phyloP scores from a whole-genome alignment of 768 basidiomycete genomes.

The Tylopilus plumbeoviolaceoides region DNA sequence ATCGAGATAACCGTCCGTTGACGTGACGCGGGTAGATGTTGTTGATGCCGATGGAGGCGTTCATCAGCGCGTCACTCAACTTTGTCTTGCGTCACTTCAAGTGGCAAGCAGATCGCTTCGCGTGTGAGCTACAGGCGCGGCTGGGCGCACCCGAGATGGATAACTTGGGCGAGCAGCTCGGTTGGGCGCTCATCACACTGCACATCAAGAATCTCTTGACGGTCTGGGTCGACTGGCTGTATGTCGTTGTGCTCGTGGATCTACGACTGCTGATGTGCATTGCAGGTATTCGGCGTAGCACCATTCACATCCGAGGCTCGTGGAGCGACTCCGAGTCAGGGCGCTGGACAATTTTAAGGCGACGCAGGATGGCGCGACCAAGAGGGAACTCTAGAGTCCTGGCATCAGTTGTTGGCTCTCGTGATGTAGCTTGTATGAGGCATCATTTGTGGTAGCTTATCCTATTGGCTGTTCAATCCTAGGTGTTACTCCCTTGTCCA shows the following conservation, averaged over 20 bases:
- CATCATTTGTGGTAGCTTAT: too few species aligned
- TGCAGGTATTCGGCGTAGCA: constrained; percentile 88
- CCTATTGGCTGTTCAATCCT: too few species aligned
- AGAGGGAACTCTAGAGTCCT: constrained; percentile 23
- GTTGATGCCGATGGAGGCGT: constrained; percentile 70
- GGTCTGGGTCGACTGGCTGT: constrained; percentile 94
- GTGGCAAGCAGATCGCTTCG: constrained; percentile 89
- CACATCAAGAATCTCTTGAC: constrained; percentile 92
- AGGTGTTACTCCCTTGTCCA: too few species aligned
- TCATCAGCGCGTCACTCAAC: constrained; percentile 74
- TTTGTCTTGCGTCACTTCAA: constrained; percentile 83
- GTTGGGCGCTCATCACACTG: constrained; percentile 75
- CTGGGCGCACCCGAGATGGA: constrained; percentile 50
- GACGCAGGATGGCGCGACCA: constrained; percentile 28
- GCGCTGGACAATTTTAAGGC: constrained; percentile 69
- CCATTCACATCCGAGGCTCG: constrained; percentile 92
- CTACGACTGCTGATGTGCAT: neutral
- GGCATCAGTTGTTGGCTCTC: too few species aligned
- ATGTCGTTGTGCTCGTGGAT: neutral
- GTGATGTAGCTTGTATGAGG: too few species aligned
- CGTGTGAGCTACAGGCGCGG: constrained; percentile 62
- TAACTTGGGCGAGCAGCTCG: constrained; percentile 84
- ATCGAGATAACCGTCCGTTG: neutral
- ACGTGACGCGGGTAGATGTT: constrained; percentile 51
- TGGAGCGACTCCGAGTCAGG: constrained; percentile 82